phyloP scores from a whole-genome alignment of 2,329 filamentous ascomycete species.

The Myriosclerotinia curreyana region DNA sequence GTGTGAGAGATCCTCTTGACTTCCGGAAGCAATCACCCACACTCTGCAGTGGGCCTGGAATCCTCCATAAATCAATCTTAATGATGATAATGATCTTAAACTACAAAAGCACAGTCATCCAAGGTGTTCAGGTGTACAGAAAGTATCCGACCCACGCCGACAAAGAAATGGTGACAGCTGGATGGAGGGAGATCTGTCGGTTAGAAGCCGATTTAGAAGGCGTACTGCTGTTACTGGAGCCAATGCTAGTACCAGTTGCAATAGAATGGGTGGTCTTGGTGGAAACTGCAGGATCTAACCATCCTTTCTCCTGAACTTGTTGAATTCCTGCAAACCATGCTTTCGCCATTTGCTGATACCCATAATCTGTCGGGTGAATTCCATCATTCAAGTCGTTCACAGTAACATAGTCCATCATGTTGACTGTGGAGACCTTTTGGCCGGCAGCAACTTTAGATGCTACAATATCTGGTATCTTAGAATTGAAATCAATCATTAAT shows the following conservation, averaged over 20 bases:
- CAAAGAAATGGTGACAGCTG: background rate
- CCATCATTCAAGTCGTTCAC: constrained; percentile 23
- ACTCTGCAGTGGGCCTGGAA: background rate
- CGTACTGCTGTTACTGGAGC: background rate
- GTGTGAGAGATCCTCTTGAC: background rate
- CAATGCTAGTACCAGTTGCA: background rate
- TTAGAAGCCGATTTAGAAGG: background rate
- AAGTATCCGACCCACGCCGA: background rate
- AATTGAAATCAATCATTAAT: constrained; percentile 24
- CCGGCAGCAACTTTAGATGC: constrained; percentile 14
- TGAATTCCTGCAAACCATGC: constrained; percentile 25
- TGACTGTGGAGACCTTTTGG: constrained; percentile 22
- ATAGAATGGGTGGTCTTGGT: background rate
- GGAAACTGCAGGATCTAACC: constrained; percentile 9
- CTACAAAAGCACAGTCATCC: no score
- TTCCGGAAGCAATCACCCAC: background rate
- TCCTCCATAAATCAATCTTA: background rate
- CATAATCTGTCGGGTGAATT: constrained; percentile 29
- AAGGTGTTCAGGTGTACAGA: background rate
- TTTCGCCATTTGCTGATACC: constrained; percentile 28
- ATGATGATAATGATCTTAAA: rapidly evolving
- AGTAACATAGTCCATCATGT: constrained; percentile 25
- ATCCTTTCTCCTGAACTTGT: constrained; percentile 15
- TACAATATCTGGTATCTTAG: constrained; percentile 26
- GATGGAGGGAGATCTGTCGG: no score